phyloP scores from a whole-genome alignment of 2,329 filamentous ascomycete genomes.

The Diaporthe sp. region DNA sequence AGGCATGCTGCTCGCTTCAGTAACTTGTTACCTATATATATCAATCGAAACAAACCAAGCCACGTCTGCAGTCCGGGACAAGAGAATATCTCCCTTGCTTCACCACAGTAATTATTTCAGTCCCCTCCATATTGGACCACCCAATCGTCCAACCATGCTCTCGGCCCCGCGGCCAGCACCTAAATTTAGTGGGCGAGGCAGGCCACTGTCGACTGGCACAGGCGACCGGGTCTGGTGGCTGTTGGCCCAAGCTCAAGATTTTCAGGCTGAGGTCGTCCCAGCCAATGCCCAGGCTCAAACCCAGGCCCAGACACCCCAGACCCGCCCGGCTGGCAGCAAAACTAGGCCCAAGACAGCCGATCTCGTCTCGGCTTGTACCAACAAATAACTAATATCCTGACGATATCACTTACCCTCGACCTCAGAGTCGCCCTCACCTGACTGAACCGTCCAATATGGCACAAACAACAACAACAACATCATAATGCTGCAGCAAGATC shows the following conservation, averaged over 20 bases:
- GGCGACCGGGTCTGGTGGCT: constrained; percentile 30
- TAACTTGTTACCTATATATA: too few species aligned
- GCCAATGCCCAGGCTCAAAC: not conserved
- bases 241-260: constrained; percentile 31
- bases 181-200: constrained; percentile 11
- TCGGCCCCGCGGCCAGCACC: not conserved
- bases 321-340: constrained; percentile 18
- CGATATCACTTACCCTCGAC: too few species aligned
- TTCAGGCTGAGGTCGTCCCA: not conserved
- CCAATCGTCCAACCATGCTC: not conserved
- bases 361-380: too few species aligned
- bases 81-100: not conserved
- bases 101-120: not conserved
- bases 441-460: too few species aligned
- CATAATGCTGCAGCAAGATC: constrained; percentile 34
- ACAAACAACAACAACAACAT: not conserved
- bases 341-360: constrained; percentile 15
- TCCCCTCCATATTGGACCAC: too few species aligned
- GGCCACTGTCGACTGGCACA: not conserved
- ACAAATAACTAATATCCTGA: constrained; percentile 9
- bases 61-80: not conserved
- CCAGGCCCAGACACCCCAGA: not conserved
- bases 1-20: too few species aligned
- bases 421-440: not conserved
- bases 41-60: constrained; percentile 3